phyloP scores from a whole-genome alignment of 768 basidiomycete species.

The Macrolepiota albuminosa region DNA sequence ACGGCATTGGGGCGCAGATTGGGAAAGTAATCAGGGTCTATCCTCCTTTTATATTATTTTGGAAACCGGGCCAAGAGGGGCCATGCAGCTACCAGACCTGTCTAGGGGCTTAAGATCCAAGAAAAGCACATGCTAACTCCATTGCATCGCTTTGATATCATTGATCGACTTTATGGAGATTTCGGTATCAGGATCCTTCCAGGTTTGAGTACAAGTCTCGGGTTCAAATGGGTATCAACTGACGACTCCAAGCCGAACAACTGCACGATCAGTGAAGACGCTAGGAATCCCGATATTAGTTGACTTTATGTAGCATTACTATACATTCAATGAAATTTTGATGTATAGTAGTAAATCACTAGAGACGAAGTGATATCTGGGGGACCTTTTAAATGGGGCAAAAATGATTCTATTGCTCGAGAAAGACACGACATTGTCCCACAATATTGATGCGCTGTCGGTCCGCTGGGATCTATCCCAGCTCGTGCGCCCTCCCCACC shows the following conservation, averaged over 20 bases:
- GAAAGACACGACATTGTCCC: not conserved
- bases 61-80: slow-evolving; percentile 5
- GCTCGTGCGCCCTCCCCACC: not conserved
- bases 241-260: slow-evolving; percentile 3
- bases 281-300: not conserved
- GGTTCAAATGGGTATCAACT: not conserved
- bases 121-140: slow-evolving; percentile 4
- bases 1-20: slow-evolving; percentile 8
- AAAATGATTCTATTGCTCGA: not conserved
- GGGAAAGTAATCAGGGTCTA: not conserved
- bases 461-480: not conserved
- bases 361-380: not conserved
- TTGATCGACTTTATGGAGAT: not conserved
- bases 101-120: not conserved
- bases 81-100: not conserved
- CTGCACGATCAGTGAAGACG: not conserved
- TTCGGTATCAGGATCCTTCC: slow-evolving; percentile 1
- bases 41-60: slow-evolving; percentile 14
- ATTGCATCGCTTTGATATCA: not conserved
- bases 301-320: not conserved
- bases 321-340: no score
- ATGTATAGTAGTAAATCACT: not conserved
- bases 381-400: not conserved
- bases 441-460: not conserved
- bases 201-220: not conserved